Conservation (phyloP, 495 filamentous ascomycete genomes). For the Xylaria venustula region DNA sequence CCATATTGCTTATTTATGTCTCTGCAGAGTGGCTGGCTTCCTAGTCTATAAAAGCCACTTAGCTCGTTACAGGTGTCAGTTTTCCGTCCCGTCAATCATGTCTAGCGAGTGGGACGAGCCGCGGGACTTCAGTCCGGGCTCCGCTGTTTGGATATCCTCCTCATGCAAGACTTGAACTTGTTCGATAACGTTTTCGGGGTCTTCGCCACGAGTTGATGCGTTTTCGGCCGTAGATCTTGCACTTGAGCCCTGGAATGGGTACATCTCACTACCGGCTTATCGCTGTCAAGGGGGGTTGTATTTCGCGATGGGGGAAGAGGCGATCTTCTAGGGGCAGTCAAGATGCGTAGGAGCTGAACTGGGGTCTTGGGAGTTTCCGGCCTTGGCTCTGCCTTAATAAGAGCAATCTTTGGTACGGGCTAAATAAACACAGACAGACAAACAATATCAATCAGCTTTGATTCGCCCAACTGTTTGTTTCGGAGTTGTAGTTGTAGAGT, state of each 20-base stretch:
- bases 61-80: not conserved
- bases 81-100: not conserved
- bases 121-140: not conserved
- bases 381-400: conserved; percentile 10
- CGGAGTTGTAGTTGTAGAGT: too few species aligned
- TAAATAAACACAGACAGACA: too few species aligned
- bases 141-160: not conserved
- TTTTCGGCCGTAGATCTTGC: not conserved
- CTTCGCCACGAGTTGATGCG: not conserved
- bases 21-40: not conserved
- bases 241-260: not conserved
- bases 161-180: not conserved
- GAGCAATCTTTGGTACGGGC: conserved; percentile 8
- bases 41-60: not conserved
- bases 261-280: not conserved
- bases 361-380: conserved; percentile 19
- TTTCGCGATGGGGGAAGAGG: conserved; percentile 11
- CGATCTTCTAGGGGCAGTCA: conserved; percentile 12
- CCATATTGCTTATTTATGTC: not conserved
- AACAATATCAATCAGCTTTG: conserved; percentile 1
- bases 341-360: conserved; percentile 15
- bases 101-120: not conserved
- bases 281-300: not conserved
- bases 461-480: too few species aligned
- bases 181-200: not conserved